Base-by-base conservation (phyloP, 345 rosid genomes). In the Aquilaria sinensis region DNA sequence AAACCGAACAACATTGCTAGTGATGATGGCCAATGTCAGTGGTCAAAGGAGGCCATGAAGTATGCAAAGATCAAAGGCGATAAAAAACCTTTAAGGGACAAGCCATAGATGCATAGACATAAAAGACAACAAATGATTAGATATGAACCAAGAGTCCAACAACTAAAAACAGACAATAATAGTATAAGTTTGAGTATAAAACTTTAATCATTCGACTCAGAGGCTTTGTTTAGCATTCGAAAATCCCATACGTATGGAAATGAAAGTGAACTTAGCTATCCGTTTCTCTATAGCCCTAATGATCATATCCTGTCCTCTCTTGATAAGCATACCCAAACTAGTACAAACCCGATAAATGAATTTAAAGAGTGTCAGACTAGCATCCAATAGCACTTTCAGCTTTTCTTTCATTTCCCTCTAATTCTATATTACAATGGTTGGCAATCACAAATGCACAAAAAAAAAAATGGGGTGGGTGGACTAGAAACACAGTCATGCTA, bases 281-380 rank as follows among this genome's bases (percentile, higher is more conserved):
- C 98, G 73, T 70, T 93, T 84, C 71, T 88, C 98, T 51, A 90
- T 86, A 60, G 43, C 69, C 68, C 69, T 72, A 37, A 90, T 75
- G 62, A 85, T 73, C 64, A 79, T 80, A 70, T 88, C 94, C 41
- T 61, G 72, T 77, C 89, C 98, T 77, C 97, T 85, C 67, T 41
- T 75, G 67, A 90, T 78, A 70, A 90, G 90, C 80, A 85, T 88
- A 61, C 98, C 98, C 29, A 96, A 88, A 73, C 96, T 93, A 51
- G 94, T 88, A n/a, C 97, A 81, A 9, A 86, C 98, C 84, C 98
- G 31, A 45, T 56, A 58, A 57, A 32, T 63, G 37, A 37, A 37
- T 23, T 23, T 23, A 23, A 23, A 23, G 31, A 23, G 16, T 23
- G 10, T 16, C 4, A 31, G 31, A 23, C 32, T 33, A 53, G 2